Evolutionary conservation across 2,329 filamentous ascomycete genomes (phyloP).

Genomic region (Aureobasidium sp.): DNA sequence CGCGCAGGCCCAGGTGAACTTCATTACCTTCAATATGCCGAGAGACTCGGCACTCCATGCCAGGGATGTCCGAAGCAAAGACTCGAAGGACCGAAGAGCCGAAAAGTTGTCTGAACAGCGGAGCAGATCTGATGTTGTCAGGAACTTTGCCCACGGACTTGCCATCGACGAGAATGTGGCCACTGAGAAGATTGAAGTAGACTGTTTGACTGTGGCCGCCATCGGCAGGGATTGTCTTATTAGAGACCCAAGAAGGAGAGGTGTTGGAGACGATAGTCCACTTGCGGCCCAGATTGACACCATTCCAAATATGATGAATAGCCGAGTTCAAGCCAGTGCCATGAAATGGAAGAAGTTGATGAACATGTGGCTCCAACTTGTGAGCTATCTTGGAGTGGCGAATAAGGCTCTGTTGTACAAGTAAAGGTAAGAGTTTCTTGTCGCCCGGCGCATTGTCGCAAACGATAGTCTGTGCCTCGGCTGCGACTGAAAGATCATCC

Average conservation of each 20-base stretch:
- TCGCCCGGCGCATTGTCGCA: too few species aligned
- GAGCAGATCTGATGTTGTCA: constrained; percentile 40
- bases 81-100: constrained; percentile 46
- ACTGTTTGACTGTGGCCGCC: constrained; percentile 20
- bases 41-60: constrained; percentile 48
- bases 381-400: not conserved
- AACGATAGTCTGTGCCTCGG: constrained; percentile 34
- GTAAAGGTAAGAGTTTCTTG: too few species aligned
- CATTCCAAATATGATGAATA: not conserved
- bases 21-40: constrained; percentile 32
- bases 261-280: not conserved
- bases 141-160: constrained; percentile 49
- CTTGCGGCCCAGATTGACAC: not conserved
- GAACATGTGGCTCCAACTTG: constrained; percentile 41
- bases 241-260: not conserved
- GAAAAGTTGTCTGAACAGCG: constrained; percentile 46
- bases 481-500: constrained; percentile 26
- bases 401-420: too few species aligned
- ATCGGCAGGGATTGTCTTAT: not conserved
- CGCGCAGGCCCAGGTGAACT: constrained; percentile 47
- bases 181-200: constrained; percentile 40
- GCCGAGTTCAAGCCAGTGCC: not conserved
- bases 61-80: constrained; percentile 43
- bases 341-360: constrained; percentile 20
- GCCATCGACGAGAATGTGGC: constrained; percentile 45